These are phyloP conservation scores for Phytophthora melonis DNA, from an alignment of 352 stramenopile genomes.

Conservation along the genomic window DNA sequence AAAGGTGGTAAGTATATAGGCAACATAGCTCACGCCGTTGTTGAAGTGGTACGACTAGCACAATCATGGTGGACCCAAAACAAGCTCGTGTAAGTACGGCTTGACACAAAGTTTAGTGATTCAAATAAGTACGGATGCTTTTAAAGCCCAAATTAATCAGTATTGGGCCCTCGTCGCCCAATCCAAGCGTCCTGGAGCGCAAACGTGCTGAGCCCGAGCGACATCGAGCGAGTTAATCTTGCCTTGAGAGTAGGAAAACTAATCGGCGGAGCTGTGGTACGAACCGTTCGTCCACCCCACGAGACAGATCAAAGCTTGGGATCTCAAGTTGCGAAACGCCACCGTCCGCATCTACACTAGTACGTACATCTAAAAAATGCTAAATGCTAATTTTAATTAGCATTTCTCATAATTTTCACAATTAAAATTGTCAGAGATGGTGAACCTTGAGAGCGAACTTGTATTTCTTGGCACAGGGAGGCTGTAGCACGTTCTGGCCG, in stretches of 20 bases:
- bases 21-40: not conserved
- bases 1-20: not conserved
- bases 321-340: not conserved
- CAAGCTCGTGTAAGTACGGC: not conserved
- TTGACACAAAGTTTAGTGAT: not conserved
- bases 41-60: slow-evolving; percentile 5
- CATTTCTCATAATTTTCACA: no score
- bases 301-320: not conserved
- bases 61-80: not conserved
- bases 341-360: no score
- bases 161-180: not conserved
- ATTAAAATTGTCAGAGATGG: no score
- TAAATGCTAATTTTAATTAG: no score
- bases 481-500: not conserved
- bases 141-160: not conserved
- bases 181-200: no score
- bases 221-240: not conserved
- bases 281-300: not conserved
- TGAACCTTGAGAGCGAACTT: no score
- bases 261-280: not conserved
- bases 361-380: no score
- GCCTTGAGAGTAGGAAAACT: slow-evolving; percentile 1
- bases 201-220: not conserved
- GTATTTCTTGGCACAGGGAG: not conserved
- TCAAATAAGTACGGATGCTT: not conserved